Conservation (phyloP, 352 stramenopile genomes). For the Aphanomyces cochlioides region DNA sequence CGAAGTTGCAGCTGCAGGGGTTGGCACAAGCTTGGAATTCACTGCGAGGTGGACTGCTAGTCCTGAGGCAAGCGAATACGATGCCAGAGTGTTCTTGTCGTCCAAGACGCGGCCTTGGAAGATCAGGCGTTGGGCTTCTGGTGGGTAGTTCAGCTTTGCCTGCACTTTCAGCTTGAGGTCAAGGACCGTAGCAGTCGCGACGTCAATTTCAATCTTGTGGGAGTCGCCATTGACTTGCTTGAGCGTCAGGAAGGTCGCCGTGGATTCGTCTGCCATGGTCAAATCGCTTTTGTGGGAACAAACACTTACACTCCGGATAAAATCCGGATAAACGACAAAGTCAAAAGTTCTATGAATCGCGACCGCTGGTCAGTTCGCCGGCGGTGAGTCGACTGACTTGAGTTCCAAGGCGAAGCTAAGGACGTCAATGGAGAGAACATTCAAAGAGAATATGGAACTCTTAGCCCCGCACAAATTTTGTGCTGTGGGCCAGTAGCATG, state of each 20-base stretch:
- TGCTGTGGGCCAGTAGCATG: no score
- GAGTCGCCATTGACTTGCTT: slow-evolving; percentile 23
- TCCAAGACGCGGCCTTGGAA: slow-evolving; percentile 85
- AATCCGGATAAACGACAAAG: slow-evolving; percentile 8
- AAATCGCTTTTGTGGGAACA: neutral
- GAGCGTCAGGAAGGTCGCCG: slow-evolving; percentile 13
- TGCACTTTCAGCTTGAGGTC: slow-evolving; percentile 67
- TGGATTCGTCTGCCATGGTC: neutral
- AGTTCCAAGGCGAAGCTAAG: no score
- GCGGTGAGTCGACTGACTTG: no score
- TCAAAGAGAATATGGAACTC: no score
- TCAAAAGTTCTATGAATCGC: neutral
- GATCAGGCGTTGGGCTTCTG: slow-evolving; percentile 72
- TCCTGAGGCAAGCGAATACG: slow-evolving; percentile 58
- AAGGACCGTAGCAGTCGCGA: slow-evolving; percentile 50
- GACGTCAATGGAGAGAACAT: no score
- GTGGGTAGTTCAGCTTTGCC: slow-evolving; percentile 52
- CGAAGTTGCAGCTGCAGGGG: slow-evolving; percentile 26
- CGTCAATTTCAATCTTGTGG: slow-evolving; percentile 29
- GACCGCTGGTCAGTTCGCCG: no score
- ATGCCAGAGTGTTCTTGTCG: slow-evolving; percentile 56
- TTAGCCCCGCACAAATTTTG: no score
- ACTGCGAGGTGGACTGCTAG: slow-evolving; percentile 75
- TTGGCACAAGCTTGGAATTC: slow-evolving; percentile 34
- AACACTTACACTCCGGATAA: neutral